Base-by-base conservation (phyloP, 257 asterid genomes). In the Striga asiatica region DNA sequence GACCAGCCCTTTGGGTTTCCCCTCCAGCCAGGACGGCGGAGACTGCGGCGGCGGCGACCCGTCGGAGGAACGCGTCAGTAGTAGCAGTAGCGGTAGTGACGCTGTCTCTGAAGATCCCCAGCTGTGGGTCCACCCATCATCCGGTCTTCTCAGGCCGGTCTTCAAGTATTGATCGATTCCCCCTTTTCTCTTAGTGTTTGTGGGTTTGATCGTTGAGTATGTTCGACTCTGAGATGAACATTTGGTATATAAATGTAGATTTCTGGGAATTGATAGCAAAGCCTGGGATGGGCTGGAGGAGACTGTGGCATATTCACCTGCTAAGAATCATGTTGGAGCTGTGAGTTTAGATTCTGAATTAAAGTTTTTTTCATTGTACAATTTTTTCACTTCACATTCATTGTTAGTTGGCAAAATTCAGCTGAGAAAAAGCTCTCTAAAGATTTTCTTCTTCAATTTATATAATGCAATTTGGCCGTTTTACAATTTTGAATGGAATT, bases 251-350 rank as follows among this genome's bases (percentile, higher is more conserved):
- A 12, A 54, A 37, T 65, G 32, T 61, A 88, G 97, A 78, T 74
- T 66, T 71, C 62, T 88, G 41, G 87, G 75, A 72, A 78, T 88
- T 60, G 95, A 82, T 47, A 64, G 67, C 45, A 74, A 69, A 74
- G 81, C 94, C 22, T 82, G 97, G 97, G 68, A 63, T 29, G 95
- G 89, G 63, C 76, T 88, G 55, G 94, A 85, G 83, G 87, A 80
- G 66, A 85, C 95, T 64, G 78, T 85, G 31, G 81, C 71, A 12
- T 69, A 62, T 71, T 70, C 89, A 38, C 73, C 77, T 11, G 83
- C 80, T 6, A 78, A 67, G 29, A 74, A 78, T 79, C 94, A 81
- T 42, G 87, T 83, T 66, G 97, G 95, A 73, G 93, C 86, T 66
- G 97, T 88, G 61, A 67, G 85, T 69, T 56, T n/a, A n/a, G n/a